Evolutionary conservation across 2,329 filamentous ascomycete genomes (phyloP), one percentile per base, ranked within the genome.

Genomic region (Fusarium equiseti): DNA sequence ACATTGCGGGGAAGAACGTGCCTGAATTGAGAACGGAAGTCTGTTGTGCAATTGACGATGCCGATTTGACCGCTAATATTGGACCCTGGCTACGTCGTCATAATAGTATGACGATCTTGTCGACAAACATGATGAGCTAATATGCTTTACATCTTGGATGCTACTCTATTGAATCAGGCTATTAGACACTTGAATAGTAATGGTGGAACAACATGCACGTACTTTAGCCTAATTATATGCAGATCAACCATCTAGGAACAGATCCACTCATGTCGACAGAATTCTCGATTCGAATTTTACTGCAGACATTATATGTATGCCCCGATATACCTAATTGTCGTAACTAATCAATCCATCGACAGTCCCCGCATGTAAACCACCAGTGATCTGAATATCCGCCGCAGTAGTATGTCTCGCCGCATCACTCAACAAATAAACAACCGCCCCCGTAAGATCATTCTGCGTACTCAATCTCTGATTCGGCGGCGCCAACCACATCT

Each of bases 361-460:
- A 2, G 78, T 80, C 3, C 81, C 81, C 11, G 74, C 77, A 68
- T 82, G 80, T 15, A 84, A 55, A 2, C 83, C 84, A 5, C 84
- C 83, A 3, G 82, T 83, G 26, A 85, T 82, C 6, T 76, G 75
- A 60, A 85, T 82, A 62, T 85, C 83, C 3, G 80, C 77, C 3
- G 79, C 82, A 0, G 82, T 84, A 6, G 82, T 84, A 65, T 81
- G 81, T 15, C 76, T 73, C 22, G 82, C 75, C 10, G 82, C 83
- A 70, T 85, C 83, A 48, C 81, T 82, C 26, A 85, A 66, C 18
- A 84, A 71, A 63, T 84, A 85, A 11, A 82, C 75, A 6, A 81
- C 79, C 2, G 83, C 81, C 2, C 78, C 79, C 0, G 80, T 82
- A 6, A 85, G 76, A 66, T 85, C 83, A 29, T 81, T 80, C 62